Conservation (phyloP, 192 early-diverging fungal species). For the Backusella psychrophila region DNA sequence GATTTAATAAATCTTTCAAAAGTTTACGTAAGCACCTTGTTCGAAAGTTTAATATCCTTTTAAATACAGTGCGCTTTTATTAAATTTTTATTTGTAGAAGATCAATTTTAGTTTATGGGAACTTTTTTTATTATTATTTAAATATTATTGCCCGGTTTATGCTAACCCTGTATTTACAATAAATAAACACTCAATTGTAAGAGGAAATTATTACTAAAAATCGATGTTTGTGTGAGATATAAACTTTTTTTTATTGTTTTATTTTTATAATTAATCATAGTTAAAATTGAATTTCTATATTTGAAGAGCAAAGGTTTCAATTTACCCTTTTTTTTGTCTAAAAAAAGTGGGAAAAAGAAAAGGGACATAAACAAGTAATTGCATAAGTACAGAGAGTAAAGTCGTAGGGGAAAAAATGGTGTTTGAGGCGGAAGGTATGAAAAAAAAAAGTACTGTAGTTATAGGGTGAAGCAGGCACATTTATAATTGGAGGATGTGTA, state of each 20-base stretch:
- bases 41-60: background rate
- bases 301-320: background rate
- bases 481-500: background rate
- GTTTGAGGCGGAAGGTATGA: background rate
- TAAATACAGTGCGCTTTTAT: background rate
- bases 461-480: background rate
- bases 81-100: background rate
- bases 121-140: background rate
- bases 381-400: background rate
- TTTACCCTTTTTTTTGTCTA: background rate
- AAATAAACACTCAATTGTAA: background rate
- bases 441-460: background rate
- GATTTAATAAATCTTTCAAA: background rate
- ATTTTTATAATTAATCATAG: background rate
- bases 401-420: background rate
- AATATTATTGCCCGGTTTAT: background rate
- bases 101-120: background rate
- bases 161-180: background rate
- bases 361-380: background rate
- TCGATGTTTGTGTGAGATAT: background rate
- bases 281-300: background rate
- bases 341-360: background rate
- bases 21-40: background rate
- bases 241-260: conserved; percentile 2
- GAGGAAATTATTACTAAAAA: background rate